Percentiles rank a stretch among this genome's conserved stretches.
phyloP scores from a whole-genome alignment of 164 flowering plant species.

The Warburgia ugandensis region DNA sequence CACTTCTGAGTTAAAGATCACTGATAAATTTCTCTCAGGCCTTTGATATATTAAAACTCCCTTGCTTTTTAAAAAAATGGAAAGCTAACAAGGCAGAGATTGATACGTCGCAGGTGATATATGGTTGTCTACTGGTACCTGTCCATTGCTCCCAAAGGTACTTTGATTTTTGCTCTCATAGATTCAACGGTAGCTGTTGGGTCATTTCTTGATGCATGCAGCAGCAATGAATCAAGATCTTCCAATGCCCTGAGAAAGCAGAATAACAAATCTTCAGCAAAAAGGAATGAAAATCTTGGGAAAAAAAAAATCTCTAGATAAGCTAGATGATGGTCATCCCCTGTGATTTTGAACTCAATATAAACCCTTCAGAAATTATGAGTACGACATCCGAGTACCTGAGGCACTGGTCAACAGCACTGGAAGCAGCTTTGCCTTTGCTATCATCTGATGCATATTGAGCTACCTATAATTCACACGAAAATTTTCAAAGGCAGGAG shows the following conservation, averaged over 20 bases:
- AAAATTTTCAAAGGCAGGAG: slow-evolving; percentile 18
- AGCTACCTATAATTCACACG: slow-evolving; percentile 62
- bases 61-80: neutral
- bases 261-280: neutral
- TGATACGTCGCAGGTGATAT: too few species aligned
- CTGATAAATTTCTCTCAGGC: neutral
- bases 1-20: too few species aligned
- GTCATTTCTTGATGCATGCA: slow-evolving; percentile 76
- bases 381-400: too few species aligned
- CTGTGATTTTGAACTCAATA: neutral
- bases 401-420: slow-evolving; percentile 76
- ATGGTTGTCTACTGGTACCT: slow-evolving; percentile 44
- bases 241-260: slow-evolving; percentile 63
- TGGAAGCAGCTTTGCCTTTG: slow-evolving; percentile 55
- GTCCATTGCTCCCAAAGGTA: slow-evolving; percentile 57
- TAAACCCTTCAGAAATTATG: too few species aligned
- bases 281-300: too few species aligned
- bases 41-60: neutral
- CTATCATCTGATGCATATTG: slow-evolving; percentile 88
- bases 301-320: too few species aligned
- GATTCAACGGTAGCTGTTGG: slow-evolving; percentile 40
- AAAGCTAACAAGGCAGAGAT: too few species aligned
- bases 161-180: slow-evolving; percentile 59
- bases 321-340: neutral
- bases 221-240: slow-evolving; percentile 74